Conservation (phyloP, 179 eudicot genomes). For the Patellifolia procumbens region DNA sequence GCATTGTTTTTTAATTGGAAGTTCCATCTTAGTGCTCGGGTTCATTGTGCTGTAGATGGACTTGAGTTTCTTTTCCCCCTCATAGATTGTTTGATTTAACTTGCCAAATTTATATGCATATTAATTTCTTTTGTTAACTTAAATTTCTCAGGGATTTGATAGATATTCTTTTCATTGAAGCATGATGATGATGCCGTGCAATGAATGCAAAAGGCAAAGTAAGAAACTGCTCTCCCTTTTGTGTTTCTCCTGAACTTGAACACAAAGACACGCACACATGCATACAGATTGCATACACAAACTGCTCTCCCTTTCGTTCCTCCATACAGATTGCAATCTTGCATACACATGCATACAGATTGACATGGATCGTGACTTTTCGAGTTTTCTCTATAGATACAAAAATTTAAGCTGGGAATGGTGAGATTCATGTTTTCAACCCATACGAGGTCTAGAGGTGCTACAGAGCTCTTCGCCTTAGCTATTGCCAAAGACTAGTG, state of each 20-base stretch:
- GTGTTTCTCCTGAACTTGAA: not conserved
- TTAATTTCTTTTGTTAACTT: not conserved
- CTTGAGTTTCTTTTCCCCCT: not conserved
- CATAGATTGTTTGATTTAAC: not conserved
- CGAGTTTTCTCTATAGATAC: too few species aligned
- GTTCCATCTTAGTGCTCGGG: not conserved
- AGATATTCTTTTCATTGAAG: not conserved
- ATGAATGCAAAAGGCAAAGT: not conserved
- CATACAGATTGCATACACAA: too few species aligned
- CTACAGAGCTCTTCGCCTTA: too few species aligned
- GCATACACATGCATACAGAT: too few species aligned
- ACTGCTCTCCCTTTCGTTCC: not conserved
- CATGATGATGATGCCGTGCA: not conserved
- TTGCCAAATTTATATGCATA: not conserved
- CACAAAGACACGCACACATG: not conserved
- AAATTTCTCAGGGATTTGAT: not conserved
- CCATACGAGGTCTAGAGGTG: too few species aligned
- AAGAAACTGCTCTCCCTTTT: not conserved
- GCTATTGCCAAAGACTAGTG: too few species aligned
- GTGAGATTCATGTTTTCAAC: too few species aligned
- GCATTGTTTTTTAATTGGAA: too few species aligned
- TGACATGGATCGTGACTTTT: too few species aligned
- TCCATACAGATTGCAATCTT: not conserved
- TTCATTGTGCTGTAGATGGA: not conserved
- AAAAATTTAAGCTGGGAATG: too few species aligned